Evolutionary conservation across 2,329 filamentous ascomycete genomes (phyloP).

Genomic region (Ceratocystis huliohia): DNA sequence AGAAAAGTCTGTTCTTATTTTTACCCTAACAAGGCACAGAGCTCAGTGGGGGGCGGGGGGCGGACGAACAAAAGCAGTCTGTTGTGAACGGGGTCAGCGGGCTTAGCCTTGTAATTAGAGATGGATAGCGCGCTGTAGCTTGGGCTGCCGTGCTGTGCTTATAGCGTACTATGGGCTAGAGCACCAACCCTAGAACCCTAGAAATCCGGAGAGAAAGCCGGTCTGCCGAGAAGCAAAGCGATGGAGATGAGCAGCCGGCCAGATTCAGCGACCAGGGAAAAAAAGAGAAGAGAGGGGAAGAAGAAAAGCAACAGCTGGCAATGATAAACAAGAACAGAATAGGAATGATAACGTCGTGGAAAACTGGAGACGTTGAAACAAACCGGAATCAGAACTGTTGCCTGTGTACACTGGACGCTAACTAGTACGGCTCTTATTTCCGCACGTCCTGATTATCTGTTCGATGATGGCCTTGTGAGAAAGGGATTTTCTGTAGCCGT

Average conservation of each 20-base stretch:
- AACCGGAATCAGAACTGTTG: neutral
- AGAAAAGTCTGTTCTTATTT: neutral
- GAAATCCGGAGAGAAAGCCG: no score
- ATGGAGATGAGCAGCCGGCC: no score
- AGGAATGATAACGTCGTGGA: neutral
- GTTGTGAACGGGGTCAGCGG: no score
- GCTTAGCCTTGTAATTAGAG: no score
- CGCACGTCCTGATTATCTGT: neutral
- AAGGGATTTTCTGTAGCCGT: neutral
- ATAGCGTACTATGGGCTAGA: no score
- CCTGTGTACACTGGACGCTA: neutral
- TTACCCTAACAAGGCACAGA: neutral
- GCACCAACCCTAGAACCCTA: no score
- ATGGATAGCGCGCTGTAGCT: no score
- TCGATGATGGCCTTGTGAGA: neutral
- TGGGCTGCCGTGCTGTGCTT: no score
- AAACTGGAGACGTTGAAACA: constrained; percentile 3
- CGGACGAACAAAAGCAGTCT: neutral
- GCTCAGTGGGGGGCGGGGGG: no score
- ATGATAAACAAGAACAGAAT: neutral
- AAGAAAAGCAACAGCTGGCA: neutral
- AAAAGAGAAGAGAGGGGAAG: neutral
- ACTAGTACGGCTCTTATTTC: neutral
- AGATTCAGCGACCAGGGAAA: no score
- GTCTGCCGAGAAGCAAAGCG: no score